Evolutionary conservation across 352 stramenopile genomes (phyloP).

Genomic region (Phytophthora crassamura): DNA sequence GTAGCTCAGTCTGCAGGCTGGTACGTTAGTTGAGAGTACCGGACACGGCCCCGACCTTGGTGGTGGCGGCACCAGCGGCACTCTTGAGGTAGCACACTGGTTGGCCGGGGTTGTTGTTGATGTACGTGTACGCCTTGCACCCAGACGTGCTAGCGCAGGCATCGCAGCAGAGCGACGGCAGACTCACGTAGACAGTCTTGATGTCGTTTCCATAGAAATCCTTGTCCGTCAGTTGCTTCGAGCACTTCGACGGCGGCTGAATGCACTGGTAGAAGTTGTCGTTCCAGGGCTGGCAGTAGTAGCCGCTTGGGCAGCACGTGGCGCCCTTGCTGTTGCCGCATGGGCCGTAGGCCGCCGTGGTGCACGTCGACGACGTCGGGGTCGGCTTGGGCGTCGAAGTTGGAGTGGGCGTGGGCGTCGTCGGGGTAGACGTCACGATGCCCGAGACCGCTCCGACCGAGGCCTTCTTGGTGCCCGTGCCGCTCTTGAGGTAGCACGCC

Average conservation of each 20-base stretch:
- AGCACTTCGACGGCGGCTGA: conserved; percentile 33
- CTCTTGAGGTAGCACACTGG: conserved; percentile 42
- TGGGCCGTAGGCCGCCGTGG: conserved; percentile 16
- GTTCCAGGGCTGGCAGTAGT: conserved; percentile 57
- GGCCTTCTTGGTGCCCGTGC: background rate
- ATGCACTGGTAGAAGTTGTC: conserved; percentile 47
- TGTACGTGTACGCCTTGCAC: conserved; percentile 57
- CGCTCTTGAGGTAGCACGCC: conserved; percentile 39
- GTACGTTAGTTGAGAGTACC: conserved; percentile 43
- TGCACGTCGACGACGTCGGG: conserved; percentile 26
- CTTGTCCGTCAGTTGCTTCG: conserved; percentile 31
- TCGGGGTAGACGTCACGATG: conserved; percentile 23
- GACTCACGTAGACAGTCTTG: conserved; percentile 45
- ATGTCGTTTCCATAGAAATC: conserved; percentile 56
- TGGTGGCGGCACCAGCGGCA: conserved; percentile 26
- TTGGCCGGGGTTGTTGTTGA: conserved; percentile 45
- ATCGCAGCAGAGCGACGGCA: conserved; percentile 49
- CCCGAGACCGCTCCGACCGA: conserved; percentile 9
- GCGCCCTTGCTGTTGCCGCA: conserved; percentile 35
- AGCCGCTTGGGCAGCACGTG: conserved; percentile 35
- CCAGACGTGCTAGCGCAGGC: conserved; percentile 36
- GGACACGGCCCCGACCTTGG: conserved; percentile 36
- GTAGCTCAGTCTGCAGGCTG: no score
- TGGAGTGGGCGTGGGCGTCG: no score
- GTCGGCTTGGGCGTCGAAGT: conserved; percentile 20